phyloP scores from a whole-genome alignment of 805 yeast species.

The Wickerhamomyces xylosicus region DNA sequence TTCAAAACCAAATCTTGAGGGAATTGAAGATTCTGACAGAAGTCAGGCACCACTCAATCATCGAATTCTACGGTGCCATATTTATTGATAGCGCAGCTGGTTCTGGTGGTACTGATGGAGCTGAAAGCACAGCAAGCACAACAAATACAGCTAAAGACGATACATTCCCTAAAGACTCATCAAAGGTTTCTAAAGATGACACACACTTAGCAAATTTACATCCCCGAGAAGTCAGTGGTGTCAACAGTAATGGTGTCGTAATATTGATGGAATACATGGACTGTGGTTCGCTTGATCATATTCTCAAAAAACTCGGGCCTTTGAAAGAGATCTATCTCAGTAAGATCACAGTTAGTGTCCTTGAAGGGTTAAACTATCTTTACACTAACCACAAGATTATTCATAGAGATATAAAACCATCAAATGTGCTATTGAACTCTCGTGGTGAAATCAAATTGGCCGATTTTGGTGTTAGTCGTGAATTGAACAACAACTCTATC shows the following conservation, averaged over 20 bases:
- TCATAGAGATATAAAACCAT: slow-evolving; percentile 94
- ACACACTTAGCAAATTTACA: slow-evolving; percentile 6
- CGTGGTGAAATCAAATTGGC: slow-evolving; percentile 84
- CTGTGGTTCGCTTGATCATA: slow-evolving; percentile 84
- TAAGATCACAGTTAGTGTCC: slow-evolving; percentile 64
- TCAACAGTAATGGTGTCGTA: slow-evolving; percentile 52
- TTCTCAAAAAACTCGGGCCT: slow-evolving; percentile 49
- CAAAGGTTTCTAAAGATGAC: slow-evolving; percentile 3
- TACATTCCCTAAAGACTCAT: slow-evolving; percentile 1
- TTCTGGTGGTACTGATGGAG: slow-evolving; percentile 1
- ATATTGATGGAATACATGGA: slow-evolving; percentile 96
- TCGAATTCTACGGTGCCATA: slow-evolving; percentile 87
- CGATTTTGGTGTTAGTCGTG: slow-evolving; percentile 95
- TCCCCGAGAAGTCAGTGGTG: slow-evolving; percentile 10
- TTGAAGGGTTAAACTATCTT: slow-evolving; percentile 72
- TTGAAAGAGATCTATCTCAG: slow-evolving; percentile 61
- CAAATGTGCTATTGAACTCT: slow-evolving; percentile 81
- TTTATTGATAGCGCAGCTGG: slow-evolving; percentile 32
- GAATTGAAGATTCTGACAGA: slow-evolving; percentile 88
- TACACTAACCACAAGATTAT: slow-evolving; percentile 81
- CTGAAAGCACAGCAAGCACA: slow-evolving; percentile 1
- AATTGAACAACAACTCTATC: slow-evolving; percentile 72
- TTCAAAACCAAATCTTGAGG: slow-evolving; percentile 75
- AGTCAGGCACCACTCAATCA: slow-evolving; percentile 73
- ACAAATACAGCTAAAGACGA: neutral